Evolutionary conservation across 805 yeast genomes (phyloP), one percentile per base, ranked within the genome.

Genomic region (Cyberlindnera mycetangii): DNA sequence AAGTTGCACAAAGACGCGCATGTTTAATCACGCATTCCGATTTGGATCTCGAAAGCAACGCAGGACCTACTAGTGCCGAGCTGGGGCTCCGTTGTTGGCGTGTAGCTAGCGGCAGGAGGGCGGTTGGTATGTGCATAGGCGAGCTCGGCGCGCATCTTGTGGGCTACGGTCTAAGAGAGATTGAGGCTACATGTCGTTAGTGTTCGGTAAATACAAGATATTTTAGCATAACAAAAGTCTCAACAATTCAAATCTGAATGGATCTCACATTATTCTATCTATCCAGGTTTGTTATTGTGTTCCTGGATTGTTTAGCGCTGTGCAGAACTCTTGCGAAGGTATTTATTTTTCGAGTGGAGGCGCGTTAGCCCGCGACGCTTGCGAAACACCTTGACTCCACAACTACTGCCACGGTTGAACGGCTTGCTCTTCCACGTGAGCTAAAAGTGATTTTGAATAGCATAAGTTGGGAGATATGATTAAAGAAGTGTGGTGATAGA

Each of bases 61-160:
- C 28, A 25, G 28, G 28, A n/a, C 28, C 7, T 25, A 7, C 5
- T 25, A n/a, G 7, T 5, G 28, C 7, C 10, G 14, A 10, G 4
- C 12, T 25, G 28, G 12, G 12, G 28, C n/a, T n/a, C n/a, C n/a
- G n/a, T n/a, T n/a, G n/a, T n/a, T n/a, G n/a, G n/a, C n/a, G n/a
- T n/a, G n/a, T n/a, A n/a, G n/a, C n/a, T n/a, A n/a, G n/a, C 28
- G 11, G 28, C 28, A 24, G 25, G 27, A 7, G 4, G 36, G 18
- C 39, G 19, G 44, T 35, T 34, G 44, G 44, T 41, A 41, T 41
- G 44, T 35, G 39, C 39, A 32, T 32, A 20, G 33, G 42, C 42
- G 42, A 39, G 35, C 37, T 8, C 19, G 32, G 18, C 5, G 32
- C 32, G 5, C 19, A 10, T 5, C n/a, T n/a, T 5, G 32, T 18